These are phyloP conservation scores for Pseudonitzschia delicatissima DNA, from an alignment of 108 stramenopile genomes.

Conservation along the genomic window DNA sequence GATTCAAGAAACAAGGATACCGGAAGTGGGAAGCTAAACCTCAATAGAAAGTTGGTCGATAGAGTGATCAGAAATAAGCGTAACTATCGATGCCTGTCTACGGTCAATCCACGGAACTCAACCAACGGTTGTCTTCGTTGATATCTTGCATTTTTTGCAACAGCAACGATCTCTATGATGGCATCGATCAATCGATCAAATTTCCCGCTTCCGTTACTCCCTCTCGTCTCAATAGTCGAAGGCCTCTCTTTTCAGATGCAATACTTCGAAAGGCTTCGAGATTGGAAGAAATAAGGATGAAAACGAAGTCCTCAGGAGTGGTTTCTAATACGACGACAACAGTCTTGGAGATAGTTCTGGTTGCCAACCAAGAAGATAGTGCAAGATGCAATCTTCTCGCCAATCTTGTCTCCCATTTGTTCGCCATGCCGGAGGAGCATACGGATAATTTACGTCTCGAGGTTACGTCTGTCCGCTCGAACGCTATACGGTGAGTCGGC, in stretches of 20 bases:
- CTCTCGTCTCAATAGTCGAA: background rate
- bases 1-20: too few relatives aligned
- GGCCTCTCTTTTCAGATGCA: constrained; percentile 1
- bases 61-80: background rate
- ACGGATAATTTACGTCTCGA: background rate
- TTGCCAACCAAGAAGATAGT: too few relatives aligned
- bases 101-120: constrained; percentile 13
- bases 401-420: background rate
- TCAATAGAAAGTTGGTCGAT: background rate
- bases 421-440: background rate
- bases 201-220: background rate
- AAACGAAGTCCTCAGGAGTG: background rate
- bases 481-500: background rate
- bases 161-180: background rate
- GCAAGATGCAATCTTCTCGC: too few relatives aligned
- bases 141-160: constrained; percentile 10
- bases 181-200: background rate
- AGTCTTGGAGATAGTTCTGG: background rate
- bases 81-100: constrained; percentile 12
- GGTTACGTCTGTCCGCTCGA: background rate
- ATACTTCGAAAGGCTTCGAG: background rate
- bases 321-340: background rate
- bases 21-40: too few relatives aligned
- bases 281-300: background rate
- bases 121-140: constrained; percentile 13